phyloP scores from a whole-genome alignment of 2,329 filamentous ascomycete genomes.

The Tolypocladium ovalisporum region DNA sequence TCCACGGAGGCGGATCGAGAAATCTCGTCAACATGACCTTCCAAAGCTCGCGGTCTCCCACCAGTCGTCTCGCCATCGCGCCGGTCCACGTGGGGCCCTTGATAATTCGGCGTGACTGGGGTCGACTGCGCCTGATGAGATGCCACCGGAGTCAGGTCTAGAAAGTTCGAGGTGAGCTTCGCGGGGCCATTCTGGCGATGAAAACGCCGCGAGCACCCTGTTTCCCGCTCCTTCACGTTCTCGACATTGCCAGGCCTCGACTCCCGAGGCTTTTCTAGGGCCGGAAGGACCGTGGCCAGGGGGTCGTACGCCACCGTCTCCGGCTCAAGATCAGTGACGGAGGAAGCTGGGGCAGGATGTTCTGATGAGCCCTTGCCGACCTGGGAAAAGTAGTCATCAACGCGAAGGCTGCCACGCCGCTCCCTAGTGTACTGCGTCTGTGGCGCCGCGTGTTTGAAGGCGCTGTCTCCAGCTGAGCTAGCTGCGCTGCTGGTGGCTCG shows the following conservation, averaged over 20 bases:
- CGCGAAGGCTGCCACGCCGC: conserved; percentile 41
- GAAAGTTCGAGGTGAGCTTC: conserved; percentile 29
- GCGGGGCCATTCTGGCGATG: conserved; percentile 34
- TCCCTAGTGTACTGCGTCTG: conserved; percentile 41
- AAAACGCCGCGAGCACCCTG: conserved; percentile 11
- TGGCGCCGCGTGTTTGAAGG: conserved; percentile 32
- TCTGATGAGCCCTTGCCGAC: conserved; percentile 21
- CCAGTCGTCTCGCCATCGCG: conserved; percentile 27
- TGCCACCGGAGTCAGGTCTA: conserved; percentile 23
- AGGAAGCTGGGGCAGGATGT: conserved; percentile 14
- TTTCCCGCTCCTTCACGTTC: not conserved
- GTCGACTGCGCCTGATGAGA: conserved; percentile 15
- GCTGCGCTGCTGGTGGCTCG: conserved; percentile 52
- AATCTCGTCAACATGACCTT: conserved; percentile 29
- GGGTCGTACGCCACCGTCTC: conserved; percentile 25
- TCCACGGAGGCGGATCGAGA: conserved; percentile 54
- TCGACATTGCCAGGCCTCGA: not conserved
- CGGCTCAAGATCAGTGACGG: conserved; percentile 11
- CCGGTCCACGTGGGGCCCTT: conserved; percentile 22
- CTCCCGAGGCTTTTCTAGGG: conserved; percentile 8
- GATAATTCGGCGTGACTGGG: conserved; percentile 24
- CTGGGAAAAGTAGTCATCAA: conserved; percentile 43
- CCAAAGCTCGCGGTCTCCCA: conserved; percentile 29
- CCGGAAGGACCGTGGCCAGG: conserved; percentile 25
- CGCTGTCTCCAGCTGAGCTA: conserved; percentile 50